Percentiles rank a stretch among this genome's conserved stretches.
Evolutionary conservation across 805 yeast species (phyloP).

Genomic region (Priceomyces medius): DNA sequence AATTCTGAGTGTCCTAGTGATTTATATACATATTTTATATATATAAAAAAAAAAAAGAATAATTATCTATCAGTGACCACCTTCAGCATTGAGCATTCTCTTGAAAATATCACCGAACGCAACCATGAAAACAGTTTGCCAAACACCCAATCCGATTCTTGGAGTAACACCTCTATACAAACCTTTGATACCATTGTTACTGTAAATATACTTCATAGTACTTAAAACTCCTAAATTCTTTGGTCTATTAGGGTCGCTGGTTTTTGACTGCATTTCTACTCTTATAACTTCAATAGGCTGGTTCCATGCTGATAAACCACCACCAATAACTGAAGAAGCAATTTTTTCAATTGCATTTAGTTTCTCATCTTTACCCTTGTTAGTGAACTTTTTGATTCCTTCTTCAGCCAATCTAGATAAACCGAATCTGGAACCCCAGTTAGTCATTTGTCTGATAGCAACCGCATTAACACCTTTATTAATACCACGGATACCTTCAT

Average conservation of each 20-base stretch:
- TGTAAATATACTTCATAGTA: slow-evolving; percentile 80
- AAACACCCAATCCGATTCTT: slow-evolving; percentile 91
- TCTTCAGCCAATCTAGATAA: slow-evolving; percentile 90
- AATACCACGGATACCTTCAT: slow-evolving; percentile 91
- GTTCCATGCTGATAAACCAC: slow-evolving; percentile 97
- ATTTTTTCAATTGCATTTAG: slow-evolving; percentile 79
- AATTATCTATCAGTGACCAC: slow-evolving; percentile 37
- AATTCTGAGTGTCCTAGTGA: too few relatives aligned
- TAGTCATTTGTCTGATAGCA: slow-evolving; percentile 97
- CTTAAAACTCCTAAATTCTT: slow-evolving; percentile 76
- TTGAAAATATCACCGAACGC: slow-evolving; percentile 87
- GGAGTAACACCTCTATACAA: slow-evolving; percentile 96
- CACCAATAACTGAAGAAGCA: slow-evolving; percentile 85
- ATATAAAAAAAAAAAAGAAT: not conserved
- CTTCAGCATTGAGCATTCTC: slow-evolving; percentile 41
- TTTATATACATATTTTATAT: too few relatives aligned
- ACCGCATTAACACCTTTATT: slow-evolving; percentile 98
- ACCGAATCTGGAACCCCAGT: slow-evolving; percentile 98
- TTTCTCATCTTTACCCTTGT: slow-evolving; percentile 57
- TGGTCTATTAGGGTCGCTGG: slow-evolving; percentile 93
- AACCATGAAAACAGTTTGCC: slow-evolving; percentile 99
- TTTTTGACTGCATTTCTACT: slow-evolving; percentile 96
- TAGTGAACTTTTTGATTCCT: slow-evolving; percentile 60
- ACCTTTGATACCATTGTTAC: slow-evolving; percentile 82
- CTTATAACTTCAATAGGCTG: slow-evolving; percentile 98